Percentiles rank a stretch among this genome's conserved stretches.
Conservation (phyloP, 495 filamentous ascomycete species). For the Cercophora samala region DNA sequence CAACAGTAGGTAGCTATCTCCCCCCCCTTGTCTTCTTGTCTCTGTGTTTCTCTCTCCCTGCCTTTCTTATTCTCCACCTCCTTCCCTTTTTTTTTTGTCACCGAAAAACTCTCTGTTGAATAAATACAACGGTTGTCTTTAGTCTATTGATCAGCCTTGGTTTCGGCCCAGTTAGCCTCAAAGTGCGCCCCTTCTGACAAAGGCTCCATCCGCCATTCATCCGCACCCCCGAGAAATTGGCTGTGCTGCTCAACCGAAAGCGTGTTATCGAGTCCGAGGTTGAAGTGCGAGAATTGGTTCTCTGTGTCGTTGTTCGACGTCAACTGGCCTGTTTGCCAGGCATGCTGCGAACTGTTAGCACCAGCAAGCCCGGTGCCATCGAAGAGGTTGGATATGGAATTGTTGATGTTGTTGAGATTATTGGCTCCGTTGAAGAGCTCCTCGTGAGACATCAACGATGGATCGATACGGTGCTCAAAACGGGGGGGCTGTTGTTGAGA, state of each 20-base stretch:
- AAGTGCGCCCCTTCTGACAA: conserved; percentile 29
- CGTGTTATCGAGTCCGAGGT: conserved; percentile 26
- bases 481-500: conserved; percentile 10
- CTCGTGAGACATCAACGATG: conserved; percentile 24
- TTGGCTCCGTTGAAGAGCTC: conserved; percentile 13
- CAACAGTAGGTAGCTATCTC: not conserved
- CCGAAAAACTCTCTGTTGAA: not conserved
- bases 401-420: conserved; percentile 17
- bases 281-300: conserved; percentile 23
- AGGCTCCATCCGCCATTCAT: conserved; percentile 35
- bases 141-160: conserved; percentile 15
- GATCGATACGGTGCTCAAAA: conserved; percentile 34
- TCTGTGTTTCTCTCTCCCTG: not conserved
- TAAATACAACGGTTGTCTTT: not conserved
- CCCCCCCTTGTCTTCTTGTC: not conserved
- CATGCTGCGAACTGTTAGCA: conserved; percentile 10
- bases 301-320: conserved; percentile 20
- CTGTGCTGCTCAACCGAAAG: conserved; percentile 26
- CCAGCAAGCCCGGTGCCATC: conserved; percentile 2
- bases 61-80: not conserved
- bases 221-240: conserved; percentile 22
- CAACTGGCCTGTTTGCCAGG: conserved; percentile 23
- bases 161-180: conserved; percentile 28
- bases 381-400: conserved; percentile 13
- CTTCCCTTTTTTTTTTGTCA: not conserved